phyloP scores from a whole-genome alignment of 148 eudicot genomes.

The Amaranthus palmeri region DNA sequence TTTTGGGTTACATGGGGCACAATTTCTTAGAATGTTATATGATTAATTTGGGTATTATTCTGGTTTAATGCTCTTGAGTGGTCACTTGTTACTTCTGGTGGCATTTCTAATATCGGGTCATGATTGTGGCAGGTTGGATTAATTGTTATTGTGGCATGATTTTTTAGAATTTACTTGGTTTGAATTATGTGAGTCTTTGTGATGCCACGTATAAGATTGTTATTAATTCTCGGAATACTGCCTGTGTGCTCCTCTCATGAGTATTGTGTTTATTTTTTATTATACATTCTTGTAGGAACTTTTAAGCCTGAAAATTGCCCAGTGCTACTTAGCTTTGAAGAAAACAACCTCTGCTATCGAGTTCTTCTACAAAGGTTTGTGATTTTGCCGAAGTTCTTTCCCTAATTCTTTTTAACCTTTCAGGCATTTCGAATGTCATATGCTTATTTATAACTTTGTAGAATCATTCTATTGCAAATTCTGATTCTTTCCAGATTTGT shows the following conservation, averaged over 20 bases:
- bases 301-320: constrained; percentile 58
- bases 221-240: not conserved
- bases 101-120: too few relatives aligned
- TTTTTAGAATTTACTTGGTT: too few relatives aligned
- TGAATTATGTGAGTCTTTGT: not conserved
- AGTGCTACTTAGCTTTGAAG: constrained; percentile 46
- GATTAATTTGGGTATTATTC: too few relatives aligned
- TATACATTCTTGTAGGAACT: constrained; percentile 41
- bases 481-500: not conserved
- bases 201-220: not conserved
- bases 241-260: not conserved
- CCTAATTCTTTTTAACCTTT: not conserved
- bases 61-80: too few relatives aligned
- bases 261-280: constrained; percentile 10
- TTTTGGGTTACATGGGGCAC: too few relatives aligned
- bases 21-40: too few relatives aligned
- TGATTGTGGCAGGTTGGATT: too few relatives aligned
- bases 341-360: constrained; percentile 51
- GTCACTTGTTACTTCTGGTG: too few relatives aligned
- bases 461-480: too few relatives aligned
- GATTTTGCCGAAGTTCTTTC: not conserved
- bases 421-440: not conserved
- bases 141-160: too few relatives aligned
- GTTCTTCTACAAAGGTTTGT: constrained; percentile 71
- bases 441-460: not conserved